Evolutionary conservation across 257 asterid genomes (phyloP), one percentile per base, ranked within the genome.

Genomic region (Forsythia suspensa): DNA sequence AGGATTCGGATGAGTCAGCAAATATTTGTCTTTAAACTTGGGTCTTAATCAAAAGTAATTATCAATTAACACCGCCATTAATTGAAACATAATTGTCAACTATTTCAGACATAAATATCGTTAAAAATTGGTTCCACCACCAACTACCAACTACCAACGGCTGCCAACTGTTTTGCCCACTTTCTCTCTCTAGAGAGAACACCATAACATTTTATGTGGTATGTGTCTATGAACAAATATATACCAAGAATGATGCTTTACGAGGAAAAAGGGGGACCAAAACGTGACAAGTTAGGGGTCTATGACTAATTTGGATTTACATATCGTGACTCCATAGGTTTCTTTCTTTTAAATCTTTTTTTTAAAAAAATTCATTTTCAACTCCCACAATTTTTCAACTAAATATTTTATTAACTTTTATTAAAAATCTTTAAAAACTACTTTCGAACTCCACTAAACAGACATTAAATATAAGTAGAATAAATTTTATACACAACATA

Each of bases 1-100:
- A 83, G 7, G 80, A 74, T 76, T 85, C 78, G 67, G 40, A 77
- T 92, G 95, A 87, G 88, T 90, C 95, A 81, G 86, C 88, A 77
- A 83, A 51, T 85, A 79, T 88, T 83, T 84, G 91, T 86, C 81
- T 24, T 71, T 29, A 24, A 42, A 18, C 29, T n/a, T 55, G 79
- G 37, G 79, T 84, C 92, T 73, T 71, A 79, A 87, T 90, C 95
- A 81, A 68, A 71, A 57, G 72, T 46, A 40, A 71, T 70, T 82
- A 29, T 29, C 34, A 29, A 69, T 70, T 18, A 76, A 70, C 79
- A 80, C 83, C 81, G 83, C 71, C 84, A 82, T 74, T 20, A 77
- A 2, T 20, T 72, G 68, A 57, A 72, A 75, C 68, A 79, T 69
- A 29, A 24, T 57, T 80, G 75, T 80, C 83, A 44, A 74, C 68